Evolutionary conservation across 2,329 filamentous ascomycete genomes (phyloP).

Genomic region (Trichoderma atrobrunneum): DNA sequence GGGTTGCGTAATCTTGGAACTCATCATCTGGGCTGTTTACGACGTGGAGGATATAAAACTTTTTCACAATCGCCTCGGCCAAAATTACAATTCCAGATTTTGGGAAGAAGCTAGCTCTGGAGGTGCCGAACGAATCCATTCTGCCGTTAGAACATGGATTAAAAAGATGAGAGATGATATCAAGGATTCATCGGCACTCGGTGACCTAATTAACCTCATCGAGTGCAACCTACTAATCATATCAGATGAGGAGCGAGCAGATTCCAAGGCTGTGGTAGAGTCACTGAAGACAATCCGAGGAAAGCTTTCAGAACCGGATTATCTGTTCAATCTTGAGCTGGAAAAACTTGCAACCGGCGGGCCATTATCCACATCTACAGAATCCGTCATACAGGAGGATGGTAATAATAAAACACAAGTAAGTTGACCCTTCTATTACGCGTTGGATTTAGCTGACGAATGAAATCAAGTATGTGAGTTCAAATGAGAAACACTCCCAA

Average conservation of each 20-base stretch:
- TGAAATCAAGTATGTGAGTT: not conserved
- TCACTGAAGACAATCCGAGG: not conserved
- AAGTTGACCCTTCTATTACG: not conserved
- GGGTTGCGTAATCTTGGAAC: not conserved
- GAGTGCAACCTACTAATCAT: not conserved
- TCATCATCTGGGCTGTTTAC: not conserved
- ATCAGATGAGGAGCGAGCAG: not conserved
- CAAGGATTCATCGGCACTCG: not conserved
- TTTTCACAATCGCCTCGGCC: not conserved
- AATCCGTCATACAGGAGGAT: fast-evolving
- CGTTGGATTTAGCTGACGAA: not conserved
- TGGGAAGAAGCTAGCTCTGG: not conserved
- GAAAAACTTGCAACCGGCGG: not conserved
- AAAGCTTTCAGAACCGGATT: not conserved
- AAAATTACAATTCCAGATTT: not conserved
- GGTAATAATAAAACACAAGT: not conserved
- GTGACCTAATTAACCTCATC: not conserved
- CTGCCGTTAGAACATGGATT: not conserved
- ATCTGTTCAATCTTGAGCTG: not conserved
- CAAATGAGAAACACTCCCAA: not conserved
- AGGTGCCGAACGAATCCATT: not conserved
- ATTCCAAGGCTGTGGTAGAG: not conserved
- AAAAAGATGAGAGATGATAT: not conserved
- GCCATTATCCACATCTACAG: not conserved
- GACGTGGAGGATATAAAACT: fast-evolving